A percentile compares a stretch with the other conserved stretches of the same genome.
These are phyloP conservation scores for Bremia lactucae DNA, from an alignment of 352 stramenopile species.

Conservation along the genomic window DNA sequence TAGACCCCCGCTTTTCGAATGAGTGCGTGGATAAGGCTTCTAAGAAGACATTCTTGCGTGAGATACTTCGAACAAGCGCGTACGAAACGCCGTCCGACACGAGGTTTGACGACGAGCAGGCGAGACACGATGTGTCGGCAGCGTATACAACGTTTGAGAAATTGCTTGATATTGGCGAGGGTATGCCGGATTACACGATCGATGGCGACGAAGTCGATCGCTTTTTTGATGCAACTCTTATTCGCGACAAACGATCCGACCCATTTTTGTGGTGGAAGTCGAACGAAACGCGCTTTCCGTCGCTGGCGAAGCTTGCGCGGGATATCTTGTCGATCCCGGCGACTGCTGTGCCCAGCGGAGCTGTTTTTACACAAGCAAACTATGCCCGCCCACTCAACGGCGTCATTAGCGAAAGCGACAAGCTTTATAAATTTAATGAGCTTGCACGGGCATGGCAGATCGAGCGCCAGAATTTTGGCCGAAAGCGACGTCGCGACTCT, in stretches of 20 bases:
- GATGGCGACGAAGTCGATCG: slow-evolving; percentile 69
- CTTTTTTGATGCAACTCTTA: slow-evolving; percentile 75
- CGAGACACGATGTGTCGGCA: slow-evolving; percentile 45
- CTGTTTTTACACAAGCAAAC: slow-evolving; percentile 58
- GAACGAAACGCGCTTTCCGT: slow-evolving; percentile 65
- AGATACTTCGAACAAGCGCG: slow-evolving; percentile 64
- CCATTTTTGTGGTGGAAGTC: slow-evolving; percentile 79
- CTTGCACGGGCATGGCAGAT: slow-evolving; percentile 69
- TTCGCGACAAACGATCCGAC: slow-evolving; percentile 70
- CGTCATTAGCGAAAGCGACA: slow-evolving; percentile 51
- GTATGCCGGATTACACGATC: slow-evolving; percentile 66
- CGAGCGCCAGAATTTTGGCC: slow-evolving; percentile 61
- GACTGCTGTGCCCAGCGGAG: slow-evolving; percentile 52
- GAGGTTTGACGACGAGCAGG: slow-evolving; percentile 41
- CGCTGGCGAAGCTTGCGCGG: slow-evolving; percentile 59
- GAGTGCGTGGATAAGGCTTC: slow-evolving; percentile 63
- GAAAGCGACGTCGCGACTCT: slow-evolving; percentile 64
- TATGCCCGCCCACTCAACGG: slow-evolving; percentile 48
- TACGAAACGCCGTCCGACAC: slow-evolving; percentile 51
- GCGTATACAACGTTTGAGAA: slow-evolving; percentile 78
- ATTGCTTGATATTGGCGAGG: slow-evolving; percentile 68
- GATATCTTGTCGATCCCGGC: slow-evolving; percentile 68
- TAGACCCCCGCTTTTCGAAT: slow-evolving; percentile 72
- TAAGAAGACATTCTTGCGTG: slow-evolving; percentile 66
- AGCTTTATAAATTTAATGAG: slow-evolving; percentile 67